These are phyloP conservation scores for Silene vulgaris DNA, from an alignment of 179 eudicot genomes.

Conservation along the genomic window DNA sequence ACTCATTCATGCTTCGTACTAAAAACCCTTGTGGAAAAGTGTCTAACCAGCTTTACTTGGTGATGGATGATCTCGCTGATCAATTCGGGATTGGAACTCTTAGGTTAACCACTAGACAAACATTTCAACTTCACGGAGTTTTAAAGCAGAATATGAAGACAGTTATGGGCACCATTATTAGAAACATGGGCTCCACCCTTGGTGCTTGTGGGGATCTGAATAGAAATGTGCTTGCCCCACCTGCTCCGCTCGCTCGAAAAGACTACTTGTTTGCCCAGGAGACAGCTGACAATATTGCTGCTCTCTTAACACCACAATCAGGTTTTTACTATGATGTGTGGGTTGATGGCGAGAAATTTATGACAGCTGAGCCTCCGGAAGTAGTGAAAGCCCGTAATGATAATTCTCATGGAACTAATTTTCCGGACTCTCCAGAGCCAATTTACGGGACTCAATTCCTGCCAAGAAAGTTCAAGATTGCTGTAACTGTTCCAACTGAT, in stretches of 20 bases:
- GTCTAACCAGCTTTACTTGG: constrained; percentile 72
- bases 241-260: constrained; percentile 77
- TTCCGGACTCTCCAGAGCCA: constrained; percentile 90
- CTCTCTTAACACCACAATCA: constrained; percentile 88
- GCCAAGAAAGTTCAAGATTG: constrained; percentile 93
- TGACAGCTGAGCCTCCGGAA: constrained; percentile 94
- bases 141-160: constrained; percentile 86
- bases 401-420: constrained; percentile 92
- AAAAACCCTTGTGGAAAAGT: constrained; percentile 97
- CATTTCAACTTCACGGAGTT: constrained; percentile 97
- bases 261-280: constrained; percentile 85
- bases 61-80: constrained; percentile 97
- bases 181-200: constrained; percentile 92
- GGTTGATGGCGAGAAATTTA: constrained; percentile 93
- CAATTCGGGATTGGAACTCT: constrained; percentile 94
- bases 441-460: constrained; percentile 97
- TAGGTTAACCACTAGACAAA: constrained; percentile 87
- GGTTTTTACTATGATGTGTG: constrained; percentile 98
- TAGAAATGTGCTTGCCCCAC: constrained; percentile 95
- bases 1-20: constrained; percentile 97
- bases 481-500: constrained; percentile 93
- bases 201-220: constrained; percentile 99
- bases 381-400: constrained; percentile 87
- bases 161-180: constrained; percentile 83
- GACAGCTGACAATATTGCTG: constrained; percentile 91